Conservation (phyloP, 148 eudicot species). For the Diospyros kaki region DNA sequence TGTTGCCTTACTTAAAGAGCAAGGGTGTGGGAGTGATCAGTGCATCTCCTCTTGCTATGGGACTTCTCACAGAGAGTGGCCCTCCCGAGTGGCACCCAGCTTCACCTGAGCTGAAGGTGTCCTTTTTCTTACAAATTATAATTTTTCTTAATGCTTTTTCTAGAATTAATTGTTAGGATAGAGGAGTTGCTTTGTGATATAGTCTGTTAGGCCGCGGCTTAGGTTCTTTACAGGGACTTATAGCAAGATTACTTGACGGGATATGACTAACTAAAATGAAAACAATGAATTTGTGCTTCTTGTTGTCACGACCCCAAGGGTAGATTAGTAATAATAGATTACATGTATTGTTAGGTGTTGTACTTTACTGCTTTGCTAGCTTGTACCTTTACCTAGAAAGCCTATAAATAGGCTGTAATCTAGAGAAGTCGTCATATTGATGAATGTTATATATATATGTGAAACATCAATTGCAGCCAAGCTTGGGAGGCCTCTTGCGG, state of each 20-base stretch:
- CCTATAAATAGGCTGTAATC: too few species aligned
- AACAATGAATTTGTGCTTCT: not conserved
- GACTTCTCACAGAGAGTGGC: conserved; percentile 92
- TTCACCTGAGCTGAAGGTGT: conserved; percentile 76
- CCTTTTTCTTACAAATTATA: not conserved
- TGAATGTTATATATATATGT: too few species aligned
- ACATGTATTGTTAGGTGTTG: too few species aligned
- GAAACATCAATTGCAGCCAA: too few species aligned
- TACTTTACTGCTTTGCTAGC: too few species aligned
- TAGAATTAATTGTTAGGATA: not conserved
- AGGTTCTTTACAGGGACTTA: not conserved
- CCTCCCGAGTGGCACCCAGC: conserved; percentile 99
- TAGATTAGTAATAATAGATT: too few species aligned
- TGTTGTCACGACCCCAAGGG: too few species aligned
- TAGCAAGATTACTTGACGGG: not conserved
- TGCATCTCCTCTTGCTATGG: conserved; percentile 98
- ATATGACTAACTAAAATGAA: not conserved
- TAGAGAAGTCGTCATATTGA: too few species aligned
- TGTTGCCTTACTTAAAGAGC: conserved; percentile 84
- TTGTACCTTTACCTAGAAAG: too few species aligned
- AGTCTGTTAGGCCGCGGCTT: not conserved
- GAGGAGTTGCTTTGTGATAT: not conserved
- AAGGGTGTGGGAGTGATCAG: conserved; percentile 92
- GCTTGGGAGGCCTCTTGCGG: too few species aligned
- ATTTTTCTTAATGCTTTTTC: not conserved